phyloP scores from a whole-genome alignment of 1,139 yeast species.

The Saccharomyces hybrid region DNA sequence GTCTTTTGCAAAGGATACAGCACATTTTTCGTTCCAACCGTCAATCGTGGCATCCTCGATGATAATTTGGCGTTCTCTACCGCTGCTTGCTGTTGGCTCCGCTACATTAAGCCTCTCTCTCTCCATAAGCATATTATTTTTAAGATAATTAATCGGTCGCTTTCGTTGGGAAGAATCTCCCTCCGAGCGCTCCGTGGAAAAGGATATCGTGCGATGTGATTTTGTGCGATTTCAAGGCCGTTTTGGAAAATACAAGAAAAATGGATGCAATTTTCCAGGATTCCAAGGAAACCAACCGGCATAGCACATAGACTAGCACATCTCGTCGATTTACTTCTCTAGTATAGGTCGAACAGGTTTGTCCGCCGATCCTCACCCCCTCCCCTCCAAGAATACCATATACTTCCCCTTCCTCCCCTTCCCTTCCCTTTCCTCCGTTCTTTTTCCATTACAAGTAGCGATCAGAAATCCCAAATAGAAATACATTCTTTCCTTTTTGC shows the following conservation, averaged over 20 bases:
- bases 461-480: constrained; percentile 79
- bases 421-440: neutral
- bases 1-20: neutral
- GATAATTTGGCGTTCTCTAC: neutral
- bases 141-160: too few relatives aligned
- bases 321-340: neutral
- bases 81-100: neutral
- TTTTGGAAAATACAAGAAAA: neutral
- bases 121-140: neutral
- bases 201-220: neutral
- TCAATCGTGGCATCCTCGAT: neutral
- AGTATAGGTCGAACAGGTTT: neutral
- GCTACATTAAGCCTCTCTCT: neutral
- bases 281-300: neutral
- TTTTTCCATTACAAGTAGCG: constrained; percentile 90
- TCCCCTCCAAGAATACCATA: neutral
- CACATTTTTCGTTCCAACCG: neutral
- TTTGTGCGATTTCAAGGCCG: neutral
- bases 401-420: neutral
- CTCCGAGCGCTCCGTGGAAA: neutral
- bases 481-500: too few relatives aligned
- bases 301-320: neutral
- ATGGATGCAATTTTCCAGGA: neutral
- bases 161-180: too few relatives aligned
- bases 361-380: neutral